These are phyloP conservation scores for Nothopassalora personata DNA, from an alignment of 2,329 filamentous ascomycete species.

Conservation along the genomic window DNA sequence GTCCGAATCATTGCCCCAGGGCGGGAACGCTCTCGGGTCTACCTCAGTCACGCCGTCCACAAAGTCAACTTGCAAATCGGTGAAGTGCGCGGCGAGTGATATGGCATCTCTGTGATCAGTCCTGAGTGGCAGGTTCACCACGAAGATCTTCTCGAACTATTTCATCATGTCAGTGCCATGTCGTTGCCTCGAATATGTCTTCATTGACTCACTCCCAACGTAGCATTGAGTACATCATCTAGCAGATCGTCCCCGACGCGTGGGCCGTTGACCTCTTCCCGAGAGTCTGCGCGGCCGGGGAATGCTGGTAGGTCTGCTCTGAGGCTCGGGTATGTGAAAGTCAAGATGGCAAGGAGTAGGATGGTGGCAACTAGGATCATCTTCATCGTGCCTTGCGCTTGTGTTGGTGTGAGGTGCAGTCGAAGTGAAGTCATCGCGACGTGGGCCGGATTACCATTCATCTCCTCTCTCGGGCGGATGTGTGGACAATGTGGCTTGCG, in stretches of 20 bases:
- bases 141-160: slow-evolving; percentile 50
- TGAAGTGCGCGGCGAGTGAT: slow-evolving; percentile 44
- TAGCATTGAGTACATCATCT: neutral
- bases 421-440: too few species aligned
- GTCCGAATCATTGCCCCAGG: slow-evolving; percentile 25
- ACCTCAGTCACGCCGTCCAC: slow-evolving; percentile 43
- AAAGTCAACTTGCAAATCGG: slow-evolving; percentile 43
- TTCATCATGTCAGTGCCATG: slow-evolving; percentile 1
- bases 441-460: too few species aligned
- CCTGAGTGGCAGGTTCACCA: slow-evolving; percentile 48
- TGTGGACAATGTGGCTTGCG: neutral
- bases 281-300: neutral
- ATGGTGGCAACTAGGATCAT: neutral
- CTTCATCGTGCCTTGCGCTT: too few species aligned
- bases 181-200: neutral
- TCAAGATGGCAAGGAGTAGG: neutral
- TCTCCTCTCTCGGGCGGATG: neutral
- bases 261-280: neutral
- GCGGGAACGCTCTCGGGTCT: slow-evolving; percentile 29
- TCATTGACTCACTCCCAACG: neutral
- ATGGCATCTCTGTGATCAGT: slow-evolving; percentile 51
- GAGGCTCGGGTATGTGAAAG: neutral
- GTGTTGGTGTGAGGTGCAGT: too few species aligned
- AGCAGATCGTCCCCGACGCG: neutral
- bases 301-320: neutral